Evolutionary conservation across 805 yeast genomes (phyloP), one percentile per base, ranked within the genome.

Genomic region (Scheffersomyces ergatensis): DNA sequence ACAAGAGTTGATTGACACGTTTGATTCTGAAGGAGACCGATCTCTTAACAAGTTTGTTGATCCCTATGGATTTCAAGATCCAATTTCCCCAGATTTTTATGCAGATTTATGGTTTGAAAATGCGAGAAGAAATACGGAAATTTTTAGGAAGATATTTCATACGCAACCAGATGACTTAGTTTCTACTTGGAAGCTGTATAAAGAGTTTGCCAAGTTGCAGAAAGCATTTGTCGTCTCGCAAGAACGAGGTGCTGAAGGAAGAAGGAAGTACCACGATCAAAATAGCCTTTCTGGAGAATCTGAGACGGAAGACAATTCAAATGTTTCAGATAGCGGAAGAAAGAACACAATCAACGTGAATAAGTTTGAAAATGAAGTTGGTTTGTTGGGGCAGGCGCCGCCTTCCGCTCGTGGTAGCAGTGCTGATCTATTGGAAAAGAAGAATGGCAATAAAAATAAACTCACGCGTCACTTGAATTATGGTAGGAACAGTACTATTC

Each of bases 131-230:
- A 93, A 93, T 55, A 89, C 98, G 0, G 72, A 78, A 44, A 67
- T 95, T 1, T 93, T 78, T 66, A 74, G 97, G 45, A 71, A 84
- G 60, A 86, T 93, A 1, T 93, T 93, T 74, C 90, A 90, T 48
- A 81, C 88, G 46, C 99, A 95, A 57, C 99, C 99, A 0, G 99
- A 93, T 62, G 89, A 92, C 58, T 72, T 79, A 5, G 98, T 92
- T n/a, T 73, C 73, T 18, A 77, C 89, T 0, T 93, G 99, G 99
- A 77, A 77, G 42, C 96, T 89, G 42, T 93, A 89, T 60, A 90
- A 87, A 58, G 80, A 76, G 20, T 85, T 72, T 57, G 74, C 80
- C 43, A 79, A 76, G 44, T 62, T 85, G 50, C 72, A 71, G 37
- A 68, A 74, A 15, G 89, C 85, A 0, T 88, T 88, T 55, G 45